Conservation (phyloP, 805 yeast genomes). For the Barnettozyma vustinii region DNA sequence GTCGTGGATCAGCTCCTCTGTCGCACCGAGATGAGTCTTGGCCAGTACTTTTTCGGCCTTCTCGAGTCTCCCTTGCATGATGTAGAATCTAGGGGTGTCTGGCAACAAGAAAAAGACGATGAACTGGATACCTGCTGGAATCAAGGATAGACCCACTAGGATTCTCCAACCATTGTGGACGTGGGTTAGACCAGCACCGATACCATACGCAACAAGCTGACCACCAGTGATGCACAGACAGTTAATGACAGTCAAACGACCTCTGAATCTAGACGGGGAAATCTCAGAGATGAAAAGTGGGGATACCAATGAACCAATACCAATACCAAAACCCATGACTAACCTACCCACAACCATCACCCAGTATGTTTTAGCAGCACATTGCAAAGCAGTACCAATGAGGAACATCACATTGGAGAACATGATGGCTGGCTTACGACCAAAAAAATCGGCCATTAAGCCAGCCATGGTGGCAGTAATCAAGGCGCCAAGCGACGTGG, state of each 20-base stretch:
- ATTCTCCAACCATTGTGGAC: conserved; percentile 89
- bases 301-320: conserved; percentile 90
- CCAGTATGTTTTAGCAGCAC: conserved; percentile 78
- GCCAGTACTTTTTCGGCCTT: conserved; percentile 63
- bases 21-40: conserved; percentile 57
- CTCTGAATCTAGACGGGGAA: conserved; percentile 89
- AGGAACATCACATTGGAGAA: conserved; percentile 78
- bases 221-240: conserved; percentile 92
- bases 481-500: conserved; percentile 91
- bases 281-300: conserved; percentile 89
- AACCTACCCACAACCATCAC: conserved; percentile 90
- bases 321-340: conserved; percentile 94
- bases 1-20: conserved; percentile 56
- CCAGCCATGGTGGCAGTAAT: conserved; percentile 80
- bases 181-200: conserved; percentile 78
- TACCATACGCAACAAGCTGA: conserved; percentile 88
- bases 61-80: conserved; percentile 60
- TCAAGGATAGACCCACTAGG: conserved; percentile 82
- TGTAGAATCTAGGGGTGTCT: conserved; percentile 89
- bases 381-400: conserved; percentile 80
- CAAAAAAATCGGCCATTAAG: conserved; percentile 70
- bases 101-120: conserved; percentile 79
- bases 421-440: conserved; percentile 81
- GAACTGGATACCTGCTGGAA: conserved; percentile 80
- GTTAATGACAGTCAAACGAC: conserved; percentile 83